phyloP scores from a whole-genome alignment of 2,329 filamentous ascomycete species.

The Trichoderma atrobrunneum region DNA sequence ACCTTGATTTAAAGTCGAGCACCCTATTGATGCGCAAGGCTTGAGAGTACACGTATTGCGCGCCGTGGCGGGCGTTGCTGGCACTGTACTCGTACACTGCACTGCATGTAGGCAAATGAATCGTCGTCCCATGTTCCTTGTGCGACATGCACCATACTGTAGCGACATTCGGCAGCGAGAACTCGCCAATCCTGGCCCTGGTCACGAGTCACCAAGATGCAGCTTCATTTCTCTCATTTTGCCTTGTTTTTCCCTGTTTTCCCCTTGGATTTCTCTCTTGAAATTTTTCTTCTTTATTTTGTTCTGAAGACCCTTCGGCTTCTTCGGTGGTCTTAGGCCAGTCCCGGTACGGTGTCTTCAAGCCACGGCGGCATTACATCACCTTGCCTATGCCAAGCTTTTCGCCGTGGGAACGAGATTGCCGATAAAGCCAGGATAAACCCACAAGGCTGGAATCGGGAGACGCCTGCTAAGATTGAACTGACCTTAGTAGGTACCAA shows the following conservation, averaged over 20 bases:
- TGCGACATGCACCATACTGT: neutral
- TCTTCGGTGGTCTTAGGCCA: neutral
- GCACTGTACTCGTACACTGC: neutral
- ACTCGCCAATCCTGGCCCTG: neutral
- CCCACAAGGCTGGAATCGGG: conserved; percentile 12
- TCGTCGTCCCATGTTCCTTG: neutral
- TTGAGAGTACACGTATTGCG: neutral
- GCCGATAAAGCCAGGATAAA: conserved; percentile 15
- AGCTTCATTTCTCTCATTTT: neutral
- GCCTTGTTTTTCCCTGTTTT: neutral
- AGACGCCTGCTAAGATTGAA: neutral
- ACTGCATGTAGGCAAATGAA: neutral
- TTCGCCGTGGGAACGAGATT: neutral
- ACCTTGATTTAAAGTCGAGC: conserved; percentile 13
- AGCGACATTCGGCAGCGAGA: neutral
- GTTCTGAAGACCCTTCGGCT: neutral
- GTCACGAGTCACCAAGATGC: neutral
- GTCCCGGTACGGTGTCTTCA: neutral
- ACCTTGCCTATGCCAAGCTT: conserved; percentile 19
- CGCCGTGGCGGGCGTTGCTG: neutral
- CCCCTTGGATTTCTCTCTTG: neutral
- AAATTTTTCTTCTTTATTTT: no score
- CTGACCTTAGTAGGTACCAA: neutral
- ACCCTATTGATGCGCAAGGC: neutral
- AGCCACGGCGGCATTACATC: conserved; percentile 18